Conservation (phyloP, 306 rosid species). For the peach (Prunus persica) region Prunus_persica_NCBIv2 NC_034015.1:11773001-11773500, state of each 20-base stretch:
- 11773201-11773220: conserved; percentile 76
- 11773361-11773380: neutral
- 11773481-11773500: conserved; percentile 93
- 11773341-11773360: conserved; percentile 8
- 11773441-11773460: neutral
- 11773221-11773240: conserved; percentile 57
- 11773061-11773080: too few species aligned
- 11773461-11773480: conserved; percentile 25
- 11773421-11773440: neutral
- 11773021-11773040: too few species aligned
- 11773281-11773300: conserved; percentile 86
- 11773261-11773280: conserved; percentile 76
- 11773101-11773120: neutral
- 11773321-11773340: conserved; percentile 51
- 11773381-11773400: neutral
- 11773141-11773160: conserved; percentile 46
- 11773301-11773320: conserved; percentile 94
- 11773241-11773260: conserved; percentile 76
- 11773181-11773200: conserved; percentile 84
- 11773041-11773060: too few species aligned
- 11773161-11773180: conserved; percentile 91
- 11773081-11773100: neutral
- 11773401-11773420: neutral
- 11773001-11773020: too few species aligned
- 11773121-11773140: neutral